Conservation (phyloP, 345 rosid genomes). For the Citrus sp. region DNA sequence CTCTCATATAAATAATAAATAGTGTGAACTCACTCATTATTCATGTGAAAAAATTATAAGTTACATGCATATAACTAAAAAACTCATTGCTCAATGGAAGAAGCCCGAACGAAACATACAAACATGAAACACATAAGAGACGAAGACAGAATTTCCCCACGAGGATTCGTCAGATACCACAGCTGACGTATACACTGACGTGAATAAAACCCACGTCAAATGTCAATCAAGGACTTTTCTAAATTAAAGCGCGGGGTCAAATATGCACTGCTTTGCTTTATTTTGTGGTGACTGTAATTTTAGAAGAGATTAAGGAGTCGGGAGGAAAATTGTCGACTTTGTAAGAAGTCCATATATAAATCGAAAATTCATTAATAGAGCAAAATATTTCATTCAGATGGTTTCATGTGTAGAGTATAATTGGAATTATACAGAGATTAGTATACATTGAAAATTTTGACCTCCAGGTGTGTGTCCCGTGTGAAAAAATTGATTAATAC, state of each 20-base stretch:
- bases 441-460: not conserved
- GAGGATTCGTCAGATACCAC: too few relatives aligned
- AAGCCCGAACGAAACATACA: too few relatives aligned
- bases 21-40: too few relatives aligned
- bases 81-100: too few relatives aligned
- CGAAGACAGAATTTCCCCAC: too few relatives aligned
- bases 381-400: not conserved
- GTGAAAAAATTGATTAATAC: not conserved
- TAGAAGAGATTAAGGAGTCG: not conserved
- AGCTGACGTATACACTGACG: too few relatives aligned
- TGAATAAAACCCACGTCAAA: not conserved
- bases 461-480: not conserved
- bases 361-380: not conserved
- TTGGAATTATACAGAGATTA: not conserved
- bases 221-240: not conserved
- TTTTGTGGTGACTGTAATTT: not conserved
- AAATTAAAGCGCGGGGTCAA: not conserved
- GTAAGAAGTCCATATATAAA: not conserved
- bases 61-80: too few relatives aligned
- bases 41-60: too few relatives aligned
- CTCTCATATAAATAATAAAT: too few relatives aligned
- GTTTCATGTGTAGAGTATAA: not conserved
- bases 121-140: too few relatives aligned
- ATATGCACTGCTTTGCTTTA: not conserved
- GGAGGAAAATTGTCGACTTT: not conserved